These are phyloP conservation scores for Vinca minor DNA, from an alignment of 257 asterid genomes.

Conservation along the genomic window DNA sequence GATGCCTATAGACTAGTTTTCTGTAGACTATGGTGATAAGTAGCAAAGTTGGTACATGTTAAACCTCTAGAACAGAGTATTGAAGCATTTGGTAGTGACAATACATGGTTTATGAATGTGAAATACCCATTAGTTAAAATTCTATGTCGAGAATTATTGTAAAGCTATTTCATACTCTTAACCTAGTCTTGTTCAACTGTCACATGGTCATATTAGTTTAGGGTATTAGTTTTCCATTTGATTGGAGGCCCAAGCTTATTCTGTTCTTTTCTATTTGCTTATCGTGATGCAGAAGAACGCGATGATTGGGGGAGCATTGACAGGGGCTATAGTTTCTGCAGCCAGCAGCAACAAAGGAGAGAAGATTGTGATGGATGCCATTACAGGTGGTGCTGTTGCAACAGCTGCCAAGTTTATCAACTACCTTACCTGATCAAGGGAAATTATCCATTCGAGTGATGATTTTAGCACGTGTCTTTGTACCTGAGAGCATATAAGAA, in stretches of 20 bases:
- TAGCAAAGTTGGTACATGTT: background rate
- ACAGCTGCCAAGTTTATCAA: constrained; percentile 69
- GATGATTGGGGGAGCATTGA: constrained; percentile 62
- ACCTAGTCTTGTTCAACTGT: background rate
- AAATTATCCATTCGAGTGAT: no score
- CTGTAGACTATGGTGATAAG: no score
- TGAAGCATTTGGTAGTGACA: background rate
- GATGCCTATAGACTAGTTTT: no score
- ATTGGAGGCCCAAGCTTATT: background rate
- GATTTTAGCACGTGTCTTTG: no score
- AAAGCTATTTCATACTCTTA: no score
- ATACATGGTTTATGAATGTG: background rate
- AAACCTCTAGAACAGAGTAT: background rate
- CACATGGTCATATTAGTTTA: background rate
- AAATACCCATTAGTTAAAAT: background rate
- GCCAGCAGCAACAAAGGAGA: constrained; percentile 39
- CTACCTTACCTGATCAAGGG: constrained; percentile 39
- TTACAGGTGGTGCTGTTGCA: constrained; percentile 76
- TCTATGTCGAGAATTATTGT: no score
- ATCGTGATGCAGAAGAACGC: constrained; percentile 57
- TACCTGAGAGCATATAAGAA: no score
- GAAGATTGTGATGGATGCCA: constrained; percentile 63
- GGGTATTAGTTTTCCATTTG: background rate
- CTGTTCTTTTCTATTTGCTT: constrained; percentile 2
- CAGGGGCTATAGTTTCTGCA: constrained; percentile 59